A percentile compares a stretch with the other conserved stretches of the same genome.
Evolutionary conservation across 192 early-diverging fungal species (phyloP).

Genomic region (Coemansia sp.): DNA sequence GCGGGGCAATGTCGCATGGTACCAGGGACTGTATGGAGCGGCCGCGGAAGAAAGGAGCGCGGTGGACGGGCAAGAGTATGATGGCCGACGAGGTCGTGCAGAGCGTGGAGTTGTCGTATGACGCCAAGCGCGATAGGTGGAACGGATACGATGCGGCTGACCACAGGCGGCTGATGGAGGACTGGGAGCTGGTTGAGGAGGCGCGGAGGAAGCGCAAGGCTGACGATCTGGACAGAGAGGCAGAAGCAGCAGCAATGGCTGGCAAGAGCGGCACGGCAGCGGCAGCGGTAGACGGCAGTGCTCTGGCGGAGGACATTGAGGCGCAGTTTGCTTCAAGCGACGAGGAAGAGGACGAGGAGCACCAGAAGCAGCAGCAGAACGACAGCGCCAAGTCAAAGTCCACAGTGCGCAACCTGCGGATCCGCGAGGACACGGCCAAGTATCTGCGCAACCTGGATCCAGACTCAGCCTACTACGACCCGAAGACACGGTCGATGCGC

Average conservation of each 20-base stretch:
- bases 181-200: conserved; percentile 90
- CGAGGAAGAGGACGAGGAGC: conserved; percentile 80
- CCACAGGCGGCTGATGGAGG: conserved; percentile 65
- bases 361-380: conserved; percentile 26
- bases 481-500: conserved; percentile 98
- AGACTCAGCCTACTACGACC: conserved; percentile 97
- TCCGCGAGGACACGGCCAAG: conserved; percentile 99
- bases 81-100: conserved; percentile 82
- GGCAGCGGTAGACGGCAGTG: background rate
- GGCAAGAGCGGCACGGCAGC: background rate
- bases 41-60: conserved; percentile 85
- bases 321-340: conserved; percentile 56
- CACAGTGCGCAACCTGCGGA: conserved; percentile 94
- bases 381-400: conserved; percentile 87
- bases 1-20: conserved; percentile 94
- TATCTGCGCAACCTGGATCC: conserved; percentile 95
- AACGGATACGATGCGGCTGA: conserved; percentile 94
- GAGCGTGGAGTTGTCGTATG: conserved; percentile 77
- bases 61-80: conserved; percentile 81
- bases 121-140: conserved; percentile 97
- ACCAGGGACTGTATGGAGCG: conserved; percentile 93
- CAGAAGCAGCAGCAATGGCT: background rate
- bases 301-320: conserved; percentile 17
- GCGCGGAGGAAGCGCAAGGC: conserved; percentile 79
- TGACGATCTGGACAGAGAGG: conserved; percentile 65